phyloP scores from a whole-genome alignment of 1,284 basidiomycete species.

The Ceratobasidium sp. region DNA sequence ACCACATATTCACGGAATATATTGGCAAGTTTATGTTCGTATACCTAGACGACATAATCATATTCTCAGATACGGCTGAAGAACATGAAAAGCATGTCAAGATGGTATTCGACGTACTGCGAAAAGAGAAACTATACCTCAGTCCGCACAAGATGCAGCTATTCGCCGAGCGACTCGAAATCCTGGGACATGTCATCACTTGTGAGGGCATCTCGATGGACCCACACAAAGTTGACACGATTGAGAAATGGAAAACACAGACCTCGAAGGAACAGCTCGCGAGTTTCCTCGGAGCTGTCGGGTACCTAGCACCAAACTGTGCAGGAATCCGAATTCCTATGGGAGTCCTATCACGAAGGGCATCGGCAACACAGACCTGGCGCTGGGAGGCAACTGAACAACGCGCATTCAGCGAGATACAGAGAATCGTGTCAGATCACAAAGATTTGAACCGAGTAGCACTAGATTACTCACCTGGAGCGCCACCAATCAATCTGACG shows the following conservation, averaged over 20 bases:
- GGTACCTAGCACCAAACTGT: conserved; percentile 54
- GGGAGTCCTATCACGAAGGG: conserved; percentile 48
- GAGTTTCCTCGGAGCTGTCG: conserved; percentile 57
- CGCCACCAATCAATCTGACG: conserved; percentile 28
- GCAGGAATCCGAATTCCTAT: conserved; percentile 52
- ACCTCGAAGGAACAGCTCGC: conserved; percentile 57
- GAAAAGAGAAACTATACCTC: conserved; percentile 53
- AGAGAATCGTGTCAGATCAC: conserved; percentile 49
- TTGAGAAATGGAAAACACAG: conserved; percentile 50
- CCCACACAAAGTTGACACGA: conserved; percentile 41
- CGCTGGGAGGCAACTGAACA: conserved; percentile 55
- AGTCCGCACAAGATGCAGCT: conserved; percentile 52
- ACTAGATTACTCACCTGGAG: conserved; percentile 50
- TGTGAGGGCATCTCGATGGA: conserved; percentile 52
- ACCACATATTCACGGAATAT: conserved; percentile 52
- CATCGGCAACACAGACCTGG: conserved; percentile 48
- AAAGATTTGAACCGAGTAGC: conserved; percentile 51
- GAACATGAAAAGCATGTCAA: conserved; percentile 55
- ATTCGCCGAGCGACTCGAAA: conserved; percentile 51
- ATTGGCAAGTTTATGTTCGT: conserved; percentile 50
- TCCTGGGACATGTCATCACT: conserved; percentile 56
- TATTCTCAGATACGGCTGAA: conserved; percentile 55
- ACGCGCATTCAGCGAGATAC: conserved; percentile 56
- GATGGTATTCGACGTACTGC: conserved; percentile 53
- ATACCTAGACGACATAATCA: conserved; percentile 48